These are phyloP conservation scores for Exophiala aquamarina DNA, from an alignment of 2,329 filamentous ascomycete species.

Conservation along the genomic window DNA sequence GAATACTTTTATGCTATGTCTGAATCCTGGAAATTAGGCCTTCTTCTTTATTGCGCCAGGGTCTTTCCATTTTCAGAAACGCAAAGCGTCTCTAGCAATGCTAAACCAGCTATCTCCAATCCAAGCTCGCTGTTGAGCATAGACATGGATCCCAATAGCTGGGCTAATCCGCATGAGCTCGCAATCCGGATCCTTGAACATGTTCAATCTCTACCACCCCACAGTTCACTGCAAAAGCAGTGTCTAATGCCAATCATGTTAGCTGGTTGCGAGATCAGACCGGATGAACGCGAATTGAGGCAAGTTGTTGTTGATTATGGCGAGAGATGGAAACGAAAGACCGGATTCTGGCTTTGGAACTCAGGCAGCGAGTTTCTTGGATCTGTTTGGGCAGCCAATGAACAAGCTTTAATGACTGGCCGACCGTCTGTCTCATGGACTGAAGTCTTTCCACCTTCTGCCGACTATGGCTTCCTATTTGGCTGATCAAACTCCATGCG, in stretches of 20 bases:
- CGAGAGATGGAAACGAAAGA: conserved; percentile 22
- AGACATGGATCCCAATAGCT: neutral
- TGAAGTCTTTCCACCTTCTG: conserved; percentile 4
- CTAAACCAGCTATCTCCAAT: neutral
- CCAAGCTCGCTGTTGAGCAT: neutral
- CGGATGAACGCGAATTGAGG: conserved; percentile 3
- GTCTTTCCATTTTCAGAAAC: neutral
- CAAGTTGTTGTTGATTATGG: conserved; percentile 19
- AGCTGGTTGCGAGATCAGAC: conserved; percentile 14
- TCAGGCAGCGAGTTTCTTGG: conserved; percentile 19
- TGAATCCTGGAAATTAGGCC: neutral
- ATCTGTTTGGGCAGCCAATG: conserved; percentile 18
- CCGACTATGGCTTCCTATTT: conserved; percentile 12
- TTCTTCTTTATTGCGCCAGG: neutral
- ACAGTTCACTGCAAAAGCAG: conserved; percentile 23
- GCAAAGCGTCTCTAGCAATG: neutral
- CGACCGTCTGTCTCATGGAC: conserved; percentile 8
- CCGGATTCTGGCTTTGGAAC: conserved; percentile 24
- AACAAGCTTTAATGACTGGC: neutral
- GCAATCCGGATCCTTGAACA: conserved; percentile 13
- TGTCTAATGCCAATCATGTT: conserved; percentile 20
- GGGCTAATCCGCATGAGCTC: conserved; percentile 10
- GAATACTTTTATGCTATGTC: conserved; percentile 1
- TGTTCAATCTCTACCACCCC: conserved; percentile 9
- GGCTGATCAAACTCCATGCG: too few species aligned